Base-by-base conservation (phyloP, 495 filamentous ascomycete species). In the Viridothelium virens region DNA sequence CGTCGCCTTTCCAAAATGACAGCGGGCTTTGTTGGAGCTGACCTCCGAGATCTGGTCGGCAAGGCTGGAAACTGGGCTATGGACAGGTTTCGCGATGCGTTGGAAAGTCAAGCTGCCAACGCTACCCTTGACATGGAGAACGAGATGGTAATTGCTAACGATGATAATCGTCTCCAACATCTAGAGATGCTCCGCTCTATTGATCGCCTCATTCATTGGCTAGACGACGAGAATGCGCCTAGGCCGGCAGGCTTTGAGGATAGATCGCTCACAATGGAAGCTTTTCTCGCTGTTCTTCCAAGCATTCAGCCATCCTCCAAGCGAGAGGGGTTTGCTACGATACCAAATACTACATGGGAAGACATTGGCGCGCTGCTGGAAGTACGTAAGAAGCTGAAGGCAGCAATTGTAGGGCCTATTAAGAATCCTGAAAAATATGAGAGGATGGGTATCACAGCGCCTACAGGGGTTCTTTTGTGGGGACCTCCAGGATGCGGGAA, bases 401-500 rank as follows among this genome's bases (percentile, higher is more conserved):
- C 88, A 66, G 90, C 91, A 36, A 95, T 98, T 70, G 91, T 97
- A 36, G 89, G 95, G 61, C 95, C 94, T 2, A 98, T 98, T 79
- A 87, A 86, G 67, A 78, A 87, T 56, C 94, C 94, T 0, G 89
- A 91, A 46, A 82, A 88, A 37, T 97, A 93, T 75, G 82, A 82
- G 34, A 80, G 81, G 33, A 87, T 96, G 18, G 94, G 94, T 71
- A 91, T 97, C 73, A 88, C 88, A 18, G 88, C 91, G 0, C 91
- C 94, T 0, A 90, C 91, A 0, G 95, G 95, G 38, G 90, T 97
- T 14, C 84, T 98, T 11, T 88, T 98, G 66, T 97, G 94, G 92
- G 94, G 94, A 14, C 94, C 94, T 0, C 94, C 94, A 2, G 94
- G 94, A 38, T 98, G 94, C 77, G 94, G 94, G 69, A 98, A 98